Base-by-base conservation (phyloP, 495 filamentous ascomycete genomes). In the Poronia punctata region DNA sequence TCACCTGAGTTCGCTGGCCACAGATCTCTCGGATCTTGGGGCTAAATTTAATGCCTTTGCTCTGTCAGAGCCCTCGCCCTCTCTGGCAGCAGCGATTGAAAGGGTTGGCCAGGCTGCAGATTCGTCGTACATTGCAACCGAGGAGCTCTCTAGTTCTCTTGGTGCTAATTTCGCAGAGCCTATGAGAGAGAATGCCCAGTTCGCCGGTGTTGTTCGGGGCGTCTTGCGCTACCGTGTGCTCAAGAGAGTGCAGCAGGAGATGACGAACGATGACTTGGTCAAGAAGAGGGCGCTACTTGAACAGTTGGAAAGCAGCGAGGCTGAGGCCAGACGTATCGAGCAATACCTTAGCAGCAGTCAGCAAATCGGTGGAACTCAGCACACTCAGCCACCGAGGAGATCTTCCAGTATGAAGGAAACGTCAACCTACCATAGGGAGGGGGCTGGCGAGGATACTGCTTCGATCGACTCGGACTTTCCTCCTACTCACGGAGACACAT, bases 21-120 rank as follows among this genome's bases (percentile, higher is more conserved):
- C 86, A 1, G 92, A 97, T 54, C 74, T 97, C 26, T 84, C 86
- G 44, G 92, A 98, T 51, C 73, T 98, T 3, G 92, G 92, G 19
- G 90, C 88, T 11, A 72, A 87, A 19, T 96, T 90, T 60, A 98
- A 98, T 53, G 93, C 84, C n/a, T 97, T 97, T 59, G 92, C 92
- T 0, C 68, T 98, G 0, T 94, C 88, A 0, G 93, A 98, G 61
- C 84, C 84, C 41, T 86, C 85, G 3, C 77, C 82, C 3, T 84
- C 84, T 2, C 80, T 98, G 3, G 84, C 87, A n/a, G 80, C 88
- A 4, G 90, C 92, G 3, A 95, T 97, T 45, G 92, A 98, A 62
- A 82, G 88, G 34, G 78, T 90, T 27, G 92, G 92, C 0, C 93
- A 98, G 59, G 93, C 92, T 3, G 86, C 88, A 2, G 92, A 98